These are phyloP conservation scores for Pseudognaphalium luteoalbum DNA, from an alignment of 129 eudicot species.

Conservation along the genomic window DNA sequence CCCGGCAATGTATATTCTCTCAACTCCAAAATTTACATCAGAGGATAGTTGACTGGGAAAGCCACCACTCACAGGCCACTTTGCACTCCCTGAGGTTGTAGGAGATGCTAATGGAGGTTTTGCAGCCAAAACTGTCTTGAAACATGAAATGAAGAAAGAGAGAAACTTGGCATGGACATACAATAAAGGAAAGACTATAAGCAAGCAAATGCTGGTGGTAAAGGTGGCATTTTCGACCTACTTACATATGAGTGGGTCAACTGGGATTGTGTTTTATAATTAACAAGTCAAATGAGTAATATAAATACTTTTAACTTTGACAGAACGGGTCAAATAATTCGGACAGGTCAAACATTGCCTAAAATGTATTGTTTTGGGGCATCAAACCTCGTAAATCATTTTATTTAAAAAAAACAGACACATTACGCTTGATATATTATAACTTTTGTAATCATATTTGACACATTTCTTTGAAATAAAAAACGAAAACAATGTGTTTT, in stretches of 20 bases:
- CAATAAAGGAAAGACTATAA: constrained; percentile 7
- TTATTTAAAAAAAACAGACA: background rate
- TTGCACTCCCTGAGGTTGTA: constrained; percentile 31
- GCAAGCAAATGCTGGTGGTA: constrained; percentile 18
- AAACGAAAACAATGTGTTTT: background rate
- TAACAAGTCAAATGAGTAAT: background rate
- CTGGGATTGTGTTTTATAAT: background rate
- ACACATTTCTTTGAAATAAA: background rate
- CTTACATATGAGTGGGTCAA: background rate
- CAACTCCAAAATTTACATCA: constrained; percentile 43
- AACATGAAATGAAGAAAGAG: constrained; percentile 38
- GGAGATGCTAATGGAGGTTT: constrained; percentile 41
- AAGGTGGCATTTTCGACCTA: constrained; percentile 16
- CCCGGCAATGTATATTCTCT: constrained; percentile 88
- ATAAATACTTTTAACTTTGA: background rate
- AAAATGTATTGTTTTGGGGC: background rate
- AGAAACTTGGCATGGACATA: constrained; percentile 24
- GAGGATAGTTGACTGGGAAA: constrained; percentile 53
- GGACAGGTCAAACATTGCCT: background rate
- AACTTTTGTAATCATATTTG: background rate
- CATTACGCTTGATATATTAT: background rate
- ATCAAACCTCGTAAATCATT: background rate
- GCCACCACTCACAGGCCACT: constrained; percentile 93
- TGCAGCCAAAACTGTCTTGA: constrained; percentile 56
- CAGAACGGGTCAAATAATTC: background rate